Base-by-base conservation (phyloP, 257 asterid genomes). In the Thymus quinquecostatus region DNA sequence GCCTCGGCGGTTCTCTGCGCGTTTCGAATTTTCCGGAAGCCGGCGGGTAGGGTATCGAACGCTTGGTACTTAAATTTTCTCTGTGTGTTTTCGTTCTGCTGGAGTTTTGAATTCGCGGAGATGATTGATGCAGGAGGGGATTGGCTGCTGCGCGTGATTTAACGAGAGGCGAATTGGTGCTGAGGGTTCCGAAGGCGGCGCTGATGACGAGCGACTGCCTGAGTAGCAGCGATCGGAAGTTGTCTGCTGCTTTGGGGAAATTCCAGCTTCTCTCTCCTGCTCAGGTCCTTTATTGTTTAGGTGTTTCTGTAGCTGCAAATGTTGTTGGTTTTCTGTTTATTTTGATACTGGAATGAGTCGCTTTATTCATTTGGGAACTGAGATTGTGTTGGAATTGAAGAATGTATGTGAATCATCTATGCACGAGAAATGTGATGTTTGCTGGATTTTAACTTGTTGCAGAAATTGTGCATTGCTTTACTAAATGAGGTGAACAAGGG, bases 401-500 rank as follows among this genome's bases (percentile, higher is more conserved):
- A 44, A 41, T 47, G 10, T 60, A 36, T 10, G 32, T 14, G 43
- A 47, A 14, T 14, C 55, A 68, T 62, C 75, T 45, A 2, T 48
- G 62, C 40, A 73, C 58, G 70, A 29, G 32, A 33, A 38, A 21
- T 71, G 5, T 65, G 72, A 77, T 70, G 64, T 58, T 55, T 61
- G 38, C 36, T 53, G 21, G 28, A 21, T 73, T 59, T 60, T 43
- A 12, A 58, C 44, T 56, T 82, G 58, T 33, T 82, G 75, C 90
- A 94, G 99, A 82, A 77, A 68, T 75, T 94, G 82, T 76, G 86
- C 53, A 49, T 89, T 79, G 87, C 92, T 48, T 79, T 94, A 54
- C 82, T 94, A 69, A 85, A 94, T 79, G 99, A 94, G 80, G 90
- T 76, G 69, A 87, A 83, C 80, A 91, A 89, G 82, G 95, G 96